phyloP scores from a whole-genome alignment of 805 yeast species.

The Geotrichum ghanense region DNA sequence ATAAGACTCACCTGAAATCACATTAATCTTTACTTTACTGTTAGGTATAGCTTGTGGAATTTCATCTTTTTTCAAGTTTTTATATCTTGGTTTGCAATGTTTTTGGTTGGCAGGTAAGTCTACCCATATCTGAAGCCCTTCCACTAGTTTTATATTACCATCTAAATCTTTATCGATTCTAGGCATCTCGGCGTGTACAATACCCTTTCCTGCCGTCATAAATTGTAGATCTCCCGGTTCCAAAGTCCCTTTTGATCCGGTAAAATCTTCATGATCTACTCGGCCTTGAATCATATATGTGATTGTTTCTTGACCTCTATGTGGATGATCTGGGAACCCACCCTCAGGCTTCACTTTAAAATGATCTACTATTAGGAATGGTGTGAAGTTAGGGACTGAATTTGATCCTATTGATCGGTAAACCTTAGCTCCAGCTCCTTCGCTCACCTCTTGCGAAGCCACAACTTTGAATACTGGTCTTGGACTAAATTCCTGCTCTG shows the following conservation, averaged over 20 bases:
- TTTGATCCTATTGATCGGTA: constrained; percentile 68
- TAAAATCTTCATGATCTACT: constrained; percentile 76
- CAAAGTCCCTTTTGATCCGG: constrained; percentile 70
- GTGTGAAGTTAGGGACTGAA: constrained; percentile 62
- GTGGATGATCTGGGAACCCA: constrained; percentile 80
- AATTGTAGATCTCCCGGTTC: constrained; percentile 80
- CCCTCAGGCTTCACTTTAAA: constrained; percentile 46
- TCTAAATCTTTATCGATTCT: constrained; percentile 32
- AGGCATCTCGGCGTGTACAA: constrained; percentile 83
- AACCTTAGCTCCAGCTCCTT: constrained; percentile 83
- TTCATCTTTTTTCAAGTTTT: constrained; percentile 60
- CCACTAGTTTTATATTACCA: constrained; percentile 28
- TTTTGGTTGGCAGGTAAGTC: constrained; percentile 61
- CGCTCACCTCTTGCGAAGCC: constrained; percentile 58
- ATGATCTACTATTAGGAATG: constrained; percentile 75
- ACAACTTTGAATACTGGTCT: constrained; percentile 41
- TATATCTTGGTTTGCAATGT: constrained; percentile 58
- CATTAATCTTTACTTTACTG: constrained; percentile 47
- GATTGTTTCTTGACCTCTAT: constrained; percentile 74
- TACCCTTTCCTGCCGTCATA: constrained; percentile 88
- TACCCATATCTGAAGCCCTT: constrained; percentile 83
- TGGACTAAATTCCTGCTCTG: constrained; percentile 6
- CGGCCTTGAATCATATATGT: constrained; percentile 55
- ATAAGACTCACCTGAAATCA: constrained; percentile 66
- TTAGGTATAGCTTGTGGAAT: constrained; percentile 58